Evolutionary conservation across 2,329 filamentous ascomycete genomes (phyloP).

Genomic region (Verticillium alfalfae): DNA sequence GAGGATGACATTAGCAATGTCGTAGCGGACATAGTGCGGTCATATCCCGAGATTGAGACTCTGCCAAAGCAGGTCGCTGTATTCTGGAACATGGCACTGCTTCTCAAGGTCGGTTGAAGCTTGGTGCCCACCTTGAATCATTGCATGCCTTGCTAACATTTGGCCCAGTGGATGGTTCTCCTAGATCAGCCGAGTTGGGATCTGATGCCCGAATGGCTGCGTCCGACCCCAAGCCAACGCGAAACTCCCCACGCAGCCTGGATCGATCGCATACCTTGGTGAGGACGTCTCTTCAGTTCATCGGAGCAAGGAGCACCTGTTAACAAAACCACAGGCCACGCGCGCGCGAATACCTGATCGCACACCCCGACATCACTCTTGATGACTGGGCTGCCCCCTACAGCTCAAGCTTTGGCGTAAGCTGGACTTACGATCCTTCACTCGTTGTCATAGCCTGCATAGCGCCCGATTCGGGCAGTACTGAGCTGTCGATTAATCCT

Average conservation of each 20-base stretch:
- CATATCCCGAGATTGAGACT: conserved; percentile 22
- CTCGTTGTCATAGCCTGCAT: conserved; percentile 16
- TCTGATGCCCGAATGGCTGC: conserved; percentile 20
- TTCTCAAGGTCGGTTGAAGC: conserved; percentile 18
- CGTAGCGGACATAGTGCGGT: conserved; percentile 21
- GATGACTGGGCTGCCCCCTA: conserved; percentile 23
- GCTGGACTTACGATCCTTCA: conserved; percentile 21
- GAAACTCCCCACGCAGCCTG: conserved; percentile 20
- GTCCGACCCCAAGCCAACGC: conserved; percentile 19
- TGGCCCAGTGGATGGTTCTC: conserved; percentile 20
- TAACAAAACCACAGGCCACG: conserved; percentile 14
- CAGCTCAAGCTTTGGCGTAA: conserved; percentile 22
- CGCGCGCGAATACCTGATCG: conserved; percentile 20
- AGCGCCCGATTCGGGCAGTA: conserved; percentile 7
- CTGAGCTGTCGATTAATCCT: conserved; percentile 18
- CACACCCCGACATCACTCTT: conserved; percentile 20
- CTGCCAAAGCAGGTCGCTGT: conserved; percentile 22
- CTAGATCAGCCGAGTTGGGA: conserved; percentile 22
- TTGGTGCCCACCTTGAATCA: not conserved
- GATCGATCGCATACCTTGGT: conserved; percentile 25
- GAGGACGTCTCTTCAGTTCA: not conserved
- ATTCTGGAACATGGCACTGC: conserved; percentile 20
- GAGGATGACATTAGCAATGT: conserved; percentile 24
- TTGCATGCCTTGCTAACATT: not conserved
- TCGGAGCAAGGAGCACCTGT: not conserved